phyloP scores from a whole-genome alignment of 163 green algal species.

The Chloromonas sp. region DNA sequence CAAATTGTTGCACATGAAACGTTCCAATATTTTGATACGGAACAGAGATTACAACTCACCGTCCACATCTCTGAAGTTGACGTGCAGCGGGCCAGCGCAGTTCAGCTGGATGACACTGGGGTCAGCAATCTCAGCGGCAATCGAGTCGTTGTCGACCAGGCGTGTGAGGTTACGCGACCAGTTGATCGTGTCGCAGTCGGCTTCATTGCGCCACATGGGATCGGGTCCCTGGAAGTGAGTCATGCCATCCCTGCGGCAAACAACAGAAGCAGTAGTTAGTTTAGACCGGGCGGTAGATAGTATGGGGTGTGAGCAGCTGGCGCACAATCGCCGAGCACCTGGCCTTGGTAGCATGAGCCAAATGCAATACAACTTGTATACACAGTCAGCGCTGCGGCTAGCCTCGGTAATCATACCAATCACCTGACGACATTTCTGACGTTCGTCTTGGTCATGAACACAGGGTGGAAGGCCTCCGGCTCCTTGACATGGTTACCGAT shows the following conservation, averaged over 20 bases:
- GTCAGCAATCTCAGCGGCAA: neutral
- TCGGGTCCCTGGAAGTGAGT: conserved; percentile 24
- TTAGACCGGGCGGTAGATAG: neutral
- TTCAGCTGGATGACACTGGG: conserved; percentile 15
- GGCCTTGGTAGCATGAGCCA: neutral
- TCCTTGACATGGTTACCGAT: conserved; percentile 35
- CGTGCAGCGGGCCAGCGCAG: conserved; percentile 31
- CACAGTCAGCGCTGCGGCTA: neutral
- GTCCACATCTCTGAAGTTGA: conserved; percentile 30
- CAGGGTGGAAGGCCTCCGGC: conserved; percentile 41
- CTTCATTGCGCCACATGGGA: conserved; percentile 42
- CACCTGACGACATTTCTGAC: conserved; percentile 27
- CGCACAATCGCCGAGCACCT: too few relatives aligned
- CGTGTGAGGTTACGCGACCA: conserved; percentile 9
- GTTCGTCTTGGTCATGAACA: conserved; percentile 32
- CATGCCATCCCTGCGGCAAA: conserved; percentile 15
- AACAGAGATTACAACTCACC: neutral
- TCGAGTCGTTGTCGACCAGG: conserved; percentile 3
- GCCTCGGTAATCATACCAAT: neutral
- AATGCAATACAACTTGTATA: neutral
- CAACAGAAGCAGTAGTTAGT: neutral
- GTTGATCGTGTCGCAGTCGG: conserved; percentile 26
- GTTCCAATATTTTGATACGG: too few relatives aligned
- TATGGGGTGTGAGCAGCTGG: too few relatives aligned
- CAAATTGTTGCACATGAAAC: too few relatives aligned